These are phyloP conservation scores for Annulohypoxylon bovei DNA, from an alignment of 495 filamentous ascomycete species.

Conservation along the genomic window DNA sequence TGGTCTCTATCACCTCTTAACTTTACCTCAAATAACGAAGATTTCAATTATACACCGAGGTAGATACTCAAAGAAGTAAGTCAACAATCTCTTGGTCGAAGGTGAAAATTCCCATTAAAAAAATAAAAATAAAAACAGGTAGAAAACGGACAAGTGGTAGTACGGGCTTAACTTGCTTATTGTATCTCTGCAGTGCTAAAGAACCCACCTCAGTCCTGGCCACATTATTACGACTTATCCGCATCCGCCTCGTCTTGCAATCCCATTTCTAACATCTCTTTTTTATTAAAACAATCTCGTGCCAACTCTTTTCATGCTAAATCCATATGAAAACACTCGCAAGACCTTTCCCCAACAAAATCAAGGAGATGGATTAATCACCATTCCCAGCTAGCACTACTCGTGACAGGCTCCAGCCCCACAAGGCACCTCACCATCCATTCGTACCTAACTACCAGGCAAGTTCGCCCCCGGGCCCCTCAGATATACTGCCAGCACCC, in stretches of 20 bases:
- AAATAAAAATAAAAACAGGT: background rate
- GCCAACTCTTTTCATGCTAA: constrained; percentile 11
- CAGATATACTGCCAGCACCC: constrained; percentile 43
- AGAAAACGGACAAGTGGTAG: too few species aligned
- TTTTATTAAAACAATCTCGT: background rate
- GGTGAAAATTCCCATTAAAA: background rate
- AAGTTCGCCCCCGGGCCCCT: background rate
- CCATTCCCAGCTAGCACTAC: background rate
- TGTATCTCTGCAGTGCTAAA: background rate
- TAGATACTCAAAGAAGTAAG: background rate
- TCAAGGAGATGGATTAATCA: constrained; percentile 20
- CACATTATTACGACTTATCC: background rate
- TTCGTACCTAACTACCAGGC: background rate
- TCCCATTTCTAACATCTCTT: background rate
- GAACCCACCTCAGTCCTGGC: background rate
- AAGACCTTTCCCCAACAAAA: background rate
- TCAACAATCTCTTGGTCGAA: background rate
- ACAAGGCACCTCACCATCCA: background rate
- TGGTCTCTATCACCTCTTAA: background rate
- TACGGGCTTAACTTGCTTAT: background rate
- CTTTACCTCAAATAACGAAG: background rate
- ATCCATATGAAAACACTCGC: constrained; percentile 11
- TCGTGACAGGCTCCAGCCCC: background rate
- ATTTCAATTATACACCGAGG: background rate
- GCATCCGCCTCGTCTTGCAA: background rate